phyloP scores from a whole-genome alignment of 805 yeast species.

The Lipomyces yamadae region DNA sequence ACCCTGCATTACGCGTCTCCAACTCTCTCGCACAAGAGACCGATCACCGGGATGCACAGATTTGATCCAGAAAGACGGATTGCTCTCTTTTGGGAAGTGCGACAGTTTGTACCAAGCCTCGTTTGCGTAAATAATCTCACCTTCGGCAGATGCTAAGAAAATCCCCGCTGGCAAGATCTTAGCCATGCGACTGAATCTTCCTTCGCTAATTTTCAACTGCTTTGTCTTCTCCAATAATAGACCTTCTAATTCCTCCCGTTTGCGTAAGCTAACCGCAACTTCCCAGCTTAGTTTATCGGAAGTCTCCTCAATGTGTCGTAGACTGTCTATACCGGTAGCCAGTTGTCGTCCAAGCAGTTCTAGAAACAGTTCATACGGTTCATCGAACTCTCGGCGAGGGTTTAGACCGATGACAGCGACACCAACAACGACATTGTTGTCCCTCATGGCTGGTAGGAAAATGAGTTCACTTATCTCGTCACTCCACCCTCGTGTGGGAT shows the following conservation, averaged over 20 bases:
- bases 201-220: slow-evolving; percentile 35
- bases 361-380: slow-evolving; percentile 34
- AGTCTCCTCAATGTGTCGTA: slow-evolving; percentile 32
- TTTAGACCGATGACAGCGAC: slow-evolving; percentile 36
- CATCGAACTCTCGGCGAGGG: slow-evolving; percentile 34
- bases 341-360: slow-evolving; percentile 37
- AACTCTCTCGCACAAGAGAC: slow-evolving; percentile 30
- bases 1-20: slow-evolving; percentile 36
- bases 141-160: slow-evolving; percentile 34
- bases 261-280: slow-evolving; percentile 23
- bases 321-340: slow-evolving; percentile 34
- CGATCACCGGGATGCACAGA: slow-evolving; percentile 38
- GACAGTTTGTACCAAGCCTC: slow-evolving; percentile 36
- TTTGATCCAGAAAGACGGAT: slow-evolving; percentile 37
- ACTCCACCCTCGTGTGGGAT: slow-evolving; percentile 37
- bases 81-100: slow-evolving; percentile 25
- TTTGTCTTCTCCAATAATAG: slow-evolving; percentile 28
- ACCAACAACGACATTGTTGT: slow-evolving; percentile 34
- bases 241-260: slow-evolving; percentile 30
- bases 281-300: slow-evolving; percentile 33
- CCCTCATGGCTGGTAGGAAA: slow-evolving; percentile 37
- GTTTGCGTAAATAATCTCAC: slow-evolving; percentile 36
- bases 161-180: slow-evolving; percentile 35
- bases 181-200: slow-evolving; percentile 37
- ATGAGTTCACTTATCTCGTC: slow-evolving; percentile 29